phyloP scores from a whole-genome alignment of 1,284 basidiomycete genomes.

The Moesziomyces sp. region DNA sequence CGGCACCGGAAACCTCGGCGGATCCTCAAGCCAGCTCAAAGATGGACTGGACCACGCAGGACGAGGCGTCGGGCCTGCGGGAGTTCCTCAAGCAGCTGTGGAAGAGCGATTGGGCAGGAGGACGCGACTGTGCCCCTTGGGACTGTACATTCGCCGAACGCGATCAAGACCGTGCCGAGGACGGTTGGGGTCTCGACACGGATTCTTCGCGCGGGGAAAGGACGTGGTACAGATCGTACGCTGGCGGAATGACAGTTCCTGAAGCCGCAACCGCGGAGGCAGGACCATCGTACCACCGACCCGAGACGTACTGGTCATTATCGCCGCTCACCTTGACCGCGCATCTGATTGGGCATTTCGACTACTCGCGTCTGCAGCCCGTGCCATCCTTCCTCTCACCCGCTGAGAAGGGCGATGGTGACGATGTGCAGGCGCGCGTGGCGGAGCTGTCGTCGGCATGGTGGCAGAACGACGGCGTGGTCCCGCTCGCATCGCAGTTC shows the following conservation, averaged over 20 bases:
- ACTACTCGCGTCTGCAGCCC: slow-evolving; percentile 26
- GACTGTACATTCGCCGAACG: slow-evolving; percentile 50
- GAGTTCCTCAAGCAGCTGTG: slow-evolving; percentile 36
- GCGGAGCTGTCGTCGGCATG: slow-evolving; percentile 13
- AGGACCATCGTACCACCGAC: slow-evolving; percentile 14
- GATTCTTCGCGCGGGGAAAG: not conserved
- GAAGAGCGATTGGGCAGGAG: slow-evolving; percentile 51
- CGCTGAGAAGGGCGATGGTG: not conserved
- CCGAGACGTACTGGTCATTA: slow-evolving; percentile 29
- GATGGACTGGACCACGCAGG: not conserved
- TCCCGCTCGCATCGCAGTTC: slow-evolving; percentile 50
- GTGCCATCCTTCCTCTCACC: slow-evolving; percentile 5
- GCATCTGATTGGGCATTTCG: slow-evolving; percentile 29
- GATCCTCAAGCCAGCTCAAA: too few relatives aligned
- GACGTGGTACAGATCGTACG: slow-evolving; percentile 48
- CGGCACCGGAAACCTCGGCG: not conserved
- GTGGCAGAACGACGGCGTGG: slow-evolving; percentile 54
- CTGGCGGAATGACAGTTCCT: slow-evolving; percentile 36
- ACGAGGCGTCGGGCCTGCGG: slow-evolving; percentile 8
- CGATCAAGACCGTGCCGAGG: slow-evolving; percentile 12
- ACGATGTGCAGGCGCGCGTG: not conserved
- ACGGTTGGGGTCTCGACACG: slow-evolving; percentile 26
- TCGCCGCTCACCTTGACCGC: slow-evolving; percentile 34
- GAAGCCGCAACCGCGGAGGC: slow-evolving; percentile 1
- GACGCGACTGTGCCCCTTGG: slow-evolving; percentile 52